These are phyloP conservation scores for Uronychia setigera DNA, from an alignment of 73 alveolate genomes.

Conservation along the genomic window DNA sequence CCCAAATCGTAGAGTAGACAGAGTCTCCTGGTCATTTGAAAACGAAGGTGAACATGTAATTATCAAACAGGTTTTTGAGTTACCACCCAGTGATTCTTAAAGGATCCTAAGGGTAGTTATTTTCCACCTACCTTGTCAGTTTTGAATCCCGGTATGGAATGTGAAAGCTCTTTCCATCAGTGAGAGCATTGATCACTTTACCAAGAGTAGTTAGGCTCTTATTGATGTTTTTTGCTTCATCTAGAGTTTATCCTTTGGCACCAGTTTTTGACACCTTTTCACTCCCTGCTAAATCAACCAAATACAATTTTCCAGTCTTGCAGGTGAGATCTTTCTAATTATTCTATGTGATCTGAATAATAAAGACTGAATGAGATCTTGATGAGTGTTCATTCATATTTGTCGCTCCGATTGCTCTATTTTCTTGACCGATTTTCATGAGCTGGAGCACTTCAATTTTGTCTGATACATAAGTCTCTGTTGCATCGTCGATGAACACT, in stretches of 20 bases:
- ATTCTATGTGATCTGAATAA: constrained; percentile 76
- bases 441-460: constrained; percentile 68
- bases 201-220: constrained; percentile 89
- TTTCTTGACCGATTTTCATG: constrained; percentile 76
- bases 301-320: constrained; percentile 82
- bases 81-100: constrained; percentile 94
- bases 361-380: constrained; percentile 84
- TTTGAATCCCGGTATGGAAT: constrained; percentile 91
- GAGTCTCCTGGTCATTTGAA: constrained; percentile 85
- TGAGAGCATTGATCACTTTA: constrained; percentile 86
- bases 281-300: constrained; percentile 96
- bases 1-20: constrained; percentile 88
- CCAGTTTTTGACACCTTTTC: constrained; percentile 92
- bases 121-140: too few species aligned
- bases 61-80: constrained; percentile 88
- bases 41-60: constrained; percentile 87
- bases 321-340: constrained; percentile 68
- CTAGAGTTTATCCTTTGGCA: constrained; percentile 67
- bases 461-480: constrained; percentile 73
- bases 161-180: constrained; percentile 86
- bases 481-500: constrained; percentile 79
- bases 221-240: constrained; percentile 79
- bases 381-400: constrained; percentile 88
- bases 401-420: constrained; percentile 77
- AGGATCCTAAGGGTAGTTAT: too few species aligned